phyloP scores from a whole-genome alignment of 305 asterid genomes.

The Fraxinus paxiana region DNA sequence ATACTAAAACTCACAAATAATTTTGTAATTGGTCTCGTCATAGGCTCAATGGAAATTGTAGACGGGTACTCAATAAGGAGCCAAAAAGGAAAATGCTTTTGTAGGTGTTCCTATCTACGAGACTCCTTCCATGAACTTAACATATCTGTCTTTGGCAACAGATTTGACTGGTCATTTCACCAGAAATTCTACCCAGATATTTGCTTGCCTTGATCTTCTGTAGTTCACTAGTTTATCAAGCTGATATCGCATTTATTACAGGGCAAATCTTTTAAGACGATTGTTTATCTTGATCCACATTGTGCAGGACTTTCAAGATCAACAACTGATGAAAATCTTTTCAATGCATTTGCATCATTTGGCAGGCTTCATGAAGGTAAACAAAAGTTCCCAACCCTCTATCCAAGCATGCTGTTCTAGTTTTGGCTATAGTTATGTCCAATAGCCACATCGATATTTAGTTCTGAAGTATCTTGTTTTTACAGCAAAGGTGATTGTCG shows the following conservation, averaged over 20 bases:
- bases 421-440: neutral
- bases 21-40: neutral
- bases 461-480: constrained; percentile 4
- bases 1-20: neutral
- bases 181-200: neutral
- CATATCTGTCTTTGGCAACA: neutral
- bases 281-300: constrained; percentile 5
- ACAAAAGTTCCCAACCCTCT: neutral
- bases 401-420: neutral
- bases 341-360: constrained; percentile 64
- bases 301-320: constrained; percentile 77
- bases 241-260: neutral
- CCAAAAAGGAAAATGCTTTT: neutral
- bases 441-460: neutral
- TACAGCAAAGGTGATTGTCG: constrained; percentile 76
- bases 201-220: neutral
- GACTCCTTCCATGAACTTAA: neutral
- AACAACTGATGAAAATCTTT: constrained; percentile 69
- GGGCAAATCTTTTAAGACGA: neutral
- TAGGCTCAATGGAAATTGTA: neutral
- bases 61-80: neutral
- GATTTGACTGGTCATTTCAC: neutral
- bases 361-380: constrained; percentile 71
- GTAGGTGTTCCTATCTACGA: neutral
- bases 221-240: neutral